Conservation (phyloP, 2,329 filamentous ascomycete genomes). For the Nectriaceae sp. region DNA sequence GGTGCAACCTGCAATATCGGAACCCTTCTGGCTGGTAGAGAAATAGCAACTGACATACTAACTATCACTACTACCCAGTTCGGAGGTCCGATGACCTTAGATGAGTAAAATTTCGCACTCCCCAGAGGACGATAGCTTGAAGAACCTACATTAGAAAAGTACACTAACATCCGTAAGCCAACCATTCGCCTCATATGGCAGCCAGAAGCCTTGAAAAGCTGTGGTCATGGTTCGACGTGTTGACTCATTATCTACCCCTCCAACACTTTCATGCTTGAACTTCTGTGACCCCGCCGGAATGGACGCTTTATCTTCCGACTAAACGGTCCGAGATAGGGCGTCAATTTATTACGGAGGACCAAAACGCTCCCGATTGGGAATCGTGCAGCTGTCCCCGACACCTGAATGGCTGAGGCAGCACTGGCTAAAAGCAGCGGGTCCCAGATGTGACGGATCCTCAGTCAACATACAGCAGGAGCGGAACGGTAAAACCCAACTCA, state of each 20-base stretch:
- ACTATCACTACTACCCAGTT: too few relatives aligned
- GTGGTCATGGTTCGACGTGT: too few relatives aligned
- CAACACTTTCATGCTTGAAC: background rate
- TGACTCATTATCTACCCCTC: background rate
- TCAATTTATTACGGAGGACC: background rate
- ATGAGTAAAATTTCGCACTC: too few relatives aligned
- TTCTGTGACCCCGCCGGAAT: background rate
- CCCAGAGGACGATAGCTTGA: too few relatives aligned
- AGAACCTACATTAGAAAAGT: too few relatives aligned
- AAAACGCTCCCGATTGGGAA: background rate
- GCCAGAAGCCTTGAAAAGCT: too few relatives aligned
- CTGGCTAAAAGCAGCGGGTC: background rate
- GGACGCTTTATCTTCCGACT: background rate
- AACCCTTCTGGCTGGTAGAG: too few relatives aligned
- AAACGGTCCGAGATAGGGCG: background rate
- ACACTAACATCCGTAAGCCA: too few relatives aligned
- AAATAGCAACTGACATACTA: too few relatives aligned
- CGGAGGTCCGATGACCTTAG: too few relatives aligned
- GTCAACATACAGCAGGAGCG: background rate
- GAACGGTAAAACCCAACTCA: background rate
- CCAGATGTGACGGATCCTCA: constrained; percentile 19
- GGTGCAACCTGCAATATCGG: too few relatives aligned
- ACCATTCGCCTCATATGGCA: too few relatives aligned
- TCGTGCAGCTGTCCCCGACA: background rate
- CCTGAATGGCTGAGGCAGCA: background rate